A percentile compares a stretch with the other conserved stretches of the same genome.
These are phyloP conservation scores for Sungouiozyma intestinalis DNA, from an alignment of 805 yeast species.

Conservation along the genomic window DNA sequence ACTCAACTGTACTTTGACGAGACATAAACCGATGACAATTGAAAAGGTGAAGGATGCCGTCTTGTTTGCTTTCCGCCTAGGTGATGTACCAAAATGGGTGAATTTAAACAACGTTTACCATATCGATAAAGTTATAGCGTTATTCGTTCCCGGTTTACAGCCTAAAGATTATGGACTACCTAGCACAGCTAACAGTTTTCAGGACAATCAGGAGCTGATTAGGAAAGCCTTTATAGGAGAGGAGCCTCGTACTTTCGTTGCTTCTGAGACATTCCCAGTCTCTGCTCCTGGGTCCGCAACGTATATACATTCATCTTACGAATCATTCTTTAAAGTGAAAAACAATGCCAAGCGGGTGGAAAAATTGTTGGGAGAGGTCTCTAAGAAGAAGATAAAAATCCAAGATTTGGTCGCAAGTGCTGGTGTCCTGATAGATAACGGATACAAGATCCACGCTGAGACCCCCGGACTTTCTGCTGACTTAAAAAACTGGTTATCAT, in stretches of 20 bases:
- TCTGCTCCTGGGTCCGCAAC: constrained; percentile 58
- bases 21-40: constrained; percentile 24
- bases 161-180: constrained; percentile 31
- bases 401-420: constrained; percentile 43
- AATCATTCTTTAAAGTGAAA: constrained; percentile 46
- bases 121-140: constrained; percentile 44
- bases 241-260: constrained; percentile 4
- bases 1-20: constrained; percentile 16
- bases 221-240: constrained; percentile 4
- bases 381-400: constrained; percentile 31
- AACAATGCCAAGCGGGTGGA: constrained; percentile 47
- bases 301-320: constrained; percentile 42
- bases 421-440: constrained; percentile 38
- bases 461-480: constrained; percentile 12
- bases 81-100: constrained; percentile 39
- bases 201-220: constrained; percentile 3
- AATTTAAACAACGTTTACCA: constrained; percentile 36
- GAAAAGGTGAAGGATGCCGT: constrained; percentile 34
- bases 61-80: background rate
- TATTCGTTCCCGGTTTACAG: constrained; percentile 58
- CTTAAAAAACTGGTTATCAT: constrained; percentile 6
- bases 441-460: constrained; percentile 52
- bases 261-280: constrained; percentile 34
- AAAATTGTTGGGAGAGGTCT: constrained; percentile 24
- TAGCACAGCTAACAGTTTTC: constrained; percentile 8